phyloP scores from a whole-genome alignment of 345 rosid genomes.

The Kernera saxatilis region DNA sequence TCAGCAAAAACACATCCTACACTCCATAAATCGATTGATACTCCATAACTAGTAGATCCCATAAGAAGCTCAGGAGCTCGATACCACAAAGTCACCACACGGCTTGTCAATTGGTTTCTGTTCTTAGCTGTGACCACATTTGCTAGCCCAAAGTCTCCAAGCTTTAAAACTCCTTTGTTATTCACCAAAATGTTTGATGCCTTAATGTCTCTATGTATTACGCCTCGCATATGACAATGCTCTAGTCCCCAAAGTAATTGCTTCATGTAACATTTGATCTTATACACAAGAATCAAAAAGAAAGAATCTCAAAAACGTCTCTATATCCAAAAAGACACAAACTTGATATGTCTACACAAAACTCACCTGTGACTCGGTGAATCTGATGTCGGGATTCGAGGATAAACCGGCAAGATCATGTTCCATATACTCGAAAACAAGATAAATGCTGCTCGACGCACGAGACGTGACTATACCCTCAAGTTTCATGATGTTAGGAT shows the following conservation, averaged over 20 bases:
- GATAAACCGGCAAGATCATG: slow-evolving; percentile 75
- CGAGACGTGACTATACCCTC: slow-evolving; percentile 70
- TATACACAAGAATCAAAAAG: neutral
- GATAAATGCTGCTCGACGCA: slow-evolving; percentile 53
- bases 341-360: neutral
- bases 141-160: slow-evolving; percentile 77
- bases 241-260: slow-evolving; percentile 63
- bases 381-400: slow-evolving; percentile 47
- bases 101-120: slow-evolving; percentile 59
- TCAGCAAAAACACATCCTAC: slow-evolving; percentile 77
- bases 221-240: slow-evolving; percentile 65
- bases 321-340: neutral
- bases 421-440: slow-evolving; percentile 82
- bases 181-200: slow-evolving; percentile 66
- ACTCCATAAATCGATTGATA: slow-evolving; percentile 73
- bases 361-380: slow-evolving; percentile 57
- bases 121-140: slow-evolving; percentile 44
- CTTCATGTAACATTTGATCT: slow-evolving; percentile 77
- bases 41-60: slow-evolving; percentile 72
- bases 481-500: slow-evolving; percentile 67
- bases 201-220: slow-evolving; percentile 74
- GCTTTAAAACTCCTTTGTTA: slow-evolving; percentile 60
- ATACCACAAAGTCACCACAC: slow-evolving; percentile 80
- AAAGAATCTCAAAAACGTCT: neutral
- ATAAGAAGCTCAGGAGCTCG: slow-evolving; percentile 82